phyloP scores from a whole-genome alignment of 2,329 filamentous ascomycete species.

The Clonostachys rosea region DNA sequence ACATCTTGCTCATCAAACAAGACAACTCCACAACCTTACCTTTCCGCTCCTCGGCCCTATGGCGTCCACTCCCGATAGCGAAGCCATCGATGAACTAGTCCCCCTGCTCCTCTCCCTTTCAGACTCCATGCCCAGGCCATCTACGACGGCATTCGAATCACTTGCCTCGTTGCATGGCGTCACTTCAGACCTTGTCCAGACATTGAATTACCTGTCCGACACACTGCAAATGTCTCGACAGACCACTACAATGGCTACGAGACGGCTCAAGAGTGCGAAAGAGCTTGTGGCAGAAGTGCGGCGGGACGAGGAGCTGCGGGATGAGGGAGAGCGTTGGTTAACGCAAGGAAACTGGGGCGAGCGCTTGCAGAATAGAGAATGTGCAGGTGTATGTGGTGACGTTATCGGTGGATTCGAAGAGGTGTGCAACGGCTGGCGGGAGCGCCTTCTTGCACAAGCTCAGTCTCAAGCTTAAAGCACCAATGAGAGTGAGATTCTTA shows the following conservation, averaged over 20 bases:
- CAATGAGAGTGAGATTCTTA: no score
- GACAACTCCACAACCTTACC: slow-evolving; percentile 68
- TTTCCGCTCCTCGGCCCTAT: slow-evolving; percentile 68
- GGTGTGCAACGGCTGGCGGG: slow-evolving; percentile 80
- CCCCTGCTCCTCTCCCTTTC: slow-evolving; percentile 62
- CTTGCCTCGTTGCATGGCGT: slow-evolving; percentile 64
- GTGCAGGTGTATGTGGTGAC: slow-evolving; percentile 76
- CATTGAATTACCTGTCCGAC: slow-evolving; percentile 82
- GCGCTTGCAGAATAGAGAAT: slow-evolving; percentile 71
- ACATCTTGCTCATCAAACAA: slow-evolving; percentile 71
- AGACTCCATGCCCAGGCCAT: slow-evolving; percentile 61
- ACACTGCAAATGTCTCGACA: slow-evolving; percentile 93
- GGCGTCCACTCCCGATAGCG: slow-evolving; percentile 55
- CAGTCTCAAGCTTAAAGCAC: slow-evolving; percentile 32
- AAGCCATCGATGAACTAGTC: slow-evolving; percentile 64
- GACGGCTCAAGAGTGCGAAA: slow-evolving; percentile 74
- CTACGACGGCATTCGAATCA: slow-evolving; percentile 59
- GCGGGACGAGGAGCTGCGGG: slow-evolving; percentile 74
- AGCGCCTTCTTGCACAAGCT: slow-evolving; percentile 65
- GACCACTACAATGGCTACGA: slow-evolving; percentile 74
- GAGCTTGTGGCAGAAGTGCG: slow-evolving; percentile 84
- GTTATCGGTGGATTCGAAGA: slow-evolving; percentile 92
- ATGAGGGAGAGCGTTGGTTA: slow-evolving; percentile 80
- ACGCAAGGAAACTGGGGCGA: slow-evolving; percentile 79
- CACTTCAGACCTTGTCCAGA: slow-evolving; percentile 70